These are phyloP conservation scores for Macrophomina phaseolina DNA, from an alignment of 2,329 filamentous ascomycete species.

Conservation along the genomic window DNA sequence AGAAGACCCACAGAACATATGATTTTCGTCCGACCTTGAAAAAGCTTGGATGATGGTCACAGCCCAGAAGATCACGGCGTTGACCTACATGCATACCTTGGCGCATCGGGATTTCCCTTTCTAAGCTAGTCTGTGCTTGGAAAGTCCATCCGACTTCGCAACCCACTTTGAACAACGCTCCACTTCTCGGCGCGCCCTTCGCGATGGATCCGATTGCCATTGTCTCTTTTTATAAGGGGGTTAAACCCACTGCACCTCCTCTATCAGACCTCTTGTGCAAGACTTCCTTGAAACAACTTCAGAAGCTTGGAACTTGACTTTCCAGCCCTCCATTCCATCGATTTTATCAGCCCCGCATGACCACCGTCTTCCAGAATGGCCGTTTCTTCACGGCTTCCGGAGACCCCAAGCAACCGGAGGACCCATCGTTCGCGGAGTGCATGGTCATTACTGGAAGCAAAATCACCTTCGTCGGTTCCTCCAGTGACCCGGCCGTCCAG, in stretches of 20 bases:
- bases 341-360: not conserved
- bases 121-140: slow-evolving; percentile 8
- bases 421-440: slow-evolving; percentile 36
- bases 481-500: slow-evolving; percentile 33
- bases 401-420: slow-evolving; percentile 26
- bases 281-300: not conserved
- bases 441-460: slow-evolving; percentile 49
- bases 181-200: slow-evolving; percentile 1
- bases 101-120: not conserved
- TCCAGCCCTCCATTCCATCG: not conserved
- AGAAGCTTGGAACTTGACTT: not conserved
- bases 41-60: too few species aligned
- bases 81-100: not conserved
- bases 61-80: too few species aligned
- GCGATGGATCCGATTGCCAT: too few species aligned
- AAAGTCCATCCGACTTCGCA: slow-evolving; percentile 21
- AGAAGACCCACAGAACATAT: too few species aligned
- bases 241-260: too few species aligned
- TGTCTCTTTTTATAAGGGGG: not conserved
- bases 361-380: slow-evolving; percentile 40
- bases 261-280: not conserved
- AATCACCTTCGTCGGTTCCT: slow-evolving; percentile 49
- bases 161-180: slow-evolving; percentile 7
- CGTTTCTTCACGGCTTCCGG: slow-evolving; percentile 35
- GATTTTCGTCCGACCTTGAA: too few species aligned